Evolutionary conservation across 306 rosid species (phyloP).

Genomic region (Luffa aegyptiaca): DNA sequence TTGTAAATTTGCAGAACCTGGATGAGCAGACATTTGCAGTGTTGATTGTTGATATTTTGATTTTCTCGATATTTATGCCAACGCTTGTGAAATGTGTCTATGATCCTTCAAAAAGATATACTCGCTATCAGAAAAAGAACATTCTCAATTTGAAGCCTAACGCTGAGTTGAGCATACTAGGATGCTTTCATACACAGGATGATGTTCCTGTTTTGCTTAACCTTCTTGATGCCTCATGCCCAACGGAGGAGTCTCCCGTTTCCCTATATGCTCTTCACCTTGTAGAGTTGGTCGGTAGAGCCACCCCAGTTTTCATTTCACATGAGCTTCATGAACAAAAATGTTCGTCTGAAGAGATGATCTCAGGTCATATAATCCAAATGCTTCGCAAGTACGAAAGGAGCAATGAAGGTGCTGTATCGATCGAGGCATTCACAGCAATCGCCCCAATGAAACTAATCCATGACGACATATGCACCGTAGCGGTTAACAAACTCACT

Average conservation of each 20-base stretch:
- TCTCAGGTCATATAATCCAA: background rate
- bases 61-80: slow-evolving; percentile 23
- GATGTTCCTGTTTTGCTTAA: slow-evolving; percentile 36
- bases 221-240: slow-evolving; percentile 41
- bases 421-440: slow-evolving; percentile 32
- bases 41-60: slow-evolving; percentile 10
- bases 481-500: slow-evolving; percentile 34
- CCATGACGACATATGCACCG: slow-evolving; percentile 45
- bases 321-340: slow-evolving; percentile 31
- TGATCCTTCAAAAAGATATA: slow-evolving; percentile 52
- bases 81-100: slow-evolving; percentile 16
- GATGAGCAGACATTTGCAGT: slow-evolving; percentile 12
- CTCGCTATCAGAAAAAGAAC: slow-evolving; percentile 38
- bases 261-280: slow-evolving; percentile 41
- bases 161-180: slow-evolving; percentile 36
- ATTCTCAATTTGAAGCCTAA: slow-evolving; percentile 19
- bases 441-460: slow-evolving; percentile 35
- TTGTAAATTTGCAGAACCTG: slow-evolving; percentile 23
- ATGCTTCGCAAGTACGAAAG: slow-evolving; percentile 5
- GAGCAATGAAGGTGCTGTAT: slow-evolving; percentile 12
- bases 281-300: slow-evolving; percentile 46
- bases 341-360: background rate
- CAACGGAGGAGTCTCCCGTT: slow-evolving; percentile 33
- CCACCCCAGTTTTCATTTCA: slow-evolving; percentile 47
- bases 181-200: slow-evolving; percentile 32